Evolutionary conservation across 352 stramenopile genomes (phyloP).

Genomic region (Globisporangium cystogenes): DNA sequence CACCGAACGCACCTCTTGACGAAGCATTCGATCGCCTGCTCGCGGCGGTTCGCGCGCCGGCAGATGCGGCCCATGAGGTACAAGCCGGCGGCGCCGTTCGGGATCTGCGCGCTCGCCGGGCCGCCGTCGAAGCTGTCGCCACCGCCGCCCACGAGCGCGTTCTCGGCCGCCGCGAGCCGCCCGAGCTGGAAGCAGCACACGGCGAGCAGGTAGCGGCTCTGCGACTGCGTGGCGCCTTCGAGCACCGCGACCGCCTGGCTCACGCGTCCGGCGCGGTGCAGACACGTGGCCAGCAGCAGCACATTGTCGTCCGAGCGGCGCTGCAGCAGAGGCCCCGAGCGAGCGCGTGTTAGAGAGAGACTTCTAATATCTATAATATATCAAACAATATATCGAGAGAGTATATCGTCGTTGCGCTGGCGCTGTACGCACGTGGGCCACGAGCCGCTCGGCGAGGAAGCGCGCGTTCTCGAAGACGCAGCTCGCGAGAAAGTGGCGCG

Average conservation of each 20-base stretch:
- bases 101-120: conserved; percentile 37
- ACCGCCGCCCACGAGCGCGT: conserved; percentile 70
- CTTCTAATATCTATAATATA: too few relatives aligned
- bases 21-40: conserved; percentile 91
- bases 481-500: conserved; percentile 42
- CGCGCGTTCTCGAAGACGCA: conserved; percentile 62
- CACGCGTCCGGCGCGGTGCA: conserved; percentile 47
- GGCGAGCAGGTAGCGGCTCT: conserved; percentile 69
- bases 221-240: conserved; percentile 21
- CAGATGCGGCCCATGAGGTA: conserved; percentile 92
- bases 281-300: conserved; percentile 56
- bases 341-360: too few relatives aligned
- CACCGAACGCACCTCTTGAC: conserved; percentile 73
- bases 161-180: conserved; percentile 85
- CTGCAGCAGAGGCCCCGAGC: conserved; percentile 23
- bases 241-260: conserved; percentile 56
- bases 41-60: conserved; percentile 76
- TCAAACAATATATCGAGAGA: too few relatives aligned
- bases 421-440: conserved; percentile 52
- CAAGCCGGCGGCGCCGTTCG: conserved; percentile 88
- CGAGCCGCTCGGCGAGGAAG: conserved; percentile 80
- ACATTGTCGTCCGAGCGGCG: conserved; percentile 50
- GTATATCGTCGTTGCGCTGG: too few relatives aligned
- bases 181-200: conserved; percentile 72
- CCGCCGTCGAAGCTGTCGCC: conserved; percentile 16